phyloP scores from a whole-genome alignment of 192 early-diverging fungal genomes.

The Polychytrium aggregatum region DNA sequence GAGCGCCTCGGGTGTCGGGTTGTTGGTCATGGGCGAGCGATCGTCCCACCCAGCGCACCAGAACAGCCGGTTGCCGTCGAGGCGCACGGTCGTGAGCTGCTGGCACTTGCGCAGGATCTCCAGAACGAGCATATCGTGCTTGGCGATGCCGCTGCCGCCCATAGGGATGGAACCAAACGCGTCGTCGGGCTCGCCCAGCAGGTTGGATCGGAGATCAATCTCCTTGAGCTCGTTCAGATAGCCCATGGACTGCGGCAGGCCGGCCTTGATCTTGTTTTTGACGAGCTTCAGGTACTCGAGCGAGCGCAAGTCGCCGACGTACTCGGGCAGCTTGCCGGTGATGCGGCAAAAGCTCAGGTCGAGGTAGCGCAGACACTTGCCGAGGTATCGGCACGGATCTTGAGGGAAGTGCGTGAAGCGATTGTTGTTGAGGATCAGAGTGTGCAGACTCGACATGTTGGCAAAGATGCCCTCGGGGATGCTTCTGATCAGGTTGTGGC shows the following conservation, averaged over 20 bases:
- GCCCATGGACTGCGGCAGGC: conserved; percentile 50
- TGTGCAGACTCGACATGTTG: conserved; percentile 41
- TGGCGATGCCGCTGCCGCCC: no score
- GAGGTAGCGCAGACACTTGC: conserved; percentile 44
- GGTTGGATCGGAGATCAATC: conserved; percentile 74
- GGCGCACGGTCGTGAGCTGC: conserved; percentile 14
- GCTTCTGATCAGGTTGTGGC: conserved; percentile 61
- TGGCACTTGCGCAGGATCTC: conserved; percentile 17
- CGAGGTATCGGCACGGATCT: conserved; percentile 38
- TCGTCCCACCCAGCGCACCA: conserved; percentile 21
- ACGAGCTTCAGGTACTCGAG: conserved; percentile 52
- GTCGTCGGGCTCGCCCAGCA: conserved; percentile 62
- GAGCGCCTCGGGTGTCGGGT: no score
- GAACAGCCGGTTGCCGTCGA: conserved; percentile 23
- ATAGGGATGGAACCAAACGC: no score
- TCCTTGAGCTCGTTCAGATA: conserved; percentile 48
- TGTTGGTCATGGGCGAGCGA: not conserved
- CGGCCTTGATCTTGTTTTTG: conserved; percentile 66
- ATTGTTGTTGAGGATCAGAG: conserved; percentile 73
- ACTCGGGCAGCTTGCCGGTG: conserved; percentile 49
- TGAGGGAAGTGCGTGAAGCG: conserved; percentile 56
- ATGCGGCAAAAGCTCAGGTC: conserved; percentile 81
- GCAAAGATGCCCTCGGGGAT: conserved; percentile 54
- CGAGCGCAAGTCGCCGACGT: conserved; percentile 51
- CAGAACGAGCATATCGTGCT: conserved; percentile 48